These are phyloP conservation scores for Paracorniculantispora psalliotae DNA, from an alignment of 2,329 filamentous ascomycete genomes.

Conservation along the genomic window DNA sequence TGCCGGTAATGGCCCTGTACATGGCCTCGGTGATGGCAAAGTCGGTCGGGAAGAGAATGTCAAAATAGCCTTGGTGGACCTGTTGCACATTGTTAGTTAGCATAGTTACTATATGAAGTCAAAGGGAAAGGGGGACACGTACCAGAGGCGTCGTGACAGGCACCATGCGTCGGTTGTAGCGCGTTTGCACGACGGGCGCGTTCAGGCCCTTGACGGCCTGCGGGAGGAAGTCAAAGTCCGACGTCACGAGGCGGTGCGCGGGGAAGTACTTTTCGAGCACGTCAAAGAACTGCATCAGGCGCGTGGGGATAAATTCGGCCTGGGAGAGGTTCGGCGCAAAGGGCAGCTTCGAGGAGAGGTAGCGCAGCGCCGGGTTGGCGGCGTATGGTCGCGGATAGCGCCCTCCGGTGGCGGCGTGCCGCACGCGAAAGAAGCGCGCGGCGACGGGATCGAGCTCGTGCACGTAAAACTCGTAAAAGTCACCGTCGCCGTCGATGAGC, in stretches of 20 bases:
- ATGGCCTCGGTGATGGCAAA: constrained; percentile 87
- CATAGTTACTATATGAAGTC: not conserved
- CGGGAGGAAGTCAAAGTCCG: constrained; percentile 84
- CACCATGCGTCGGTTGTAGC: constrained; percentile 81
- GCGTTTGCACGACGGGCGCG: constrained; percentile 91
- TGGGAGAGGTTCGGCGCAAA: constrained; percentile 70
- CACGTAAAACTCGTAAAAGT: constrained; percentile 93
- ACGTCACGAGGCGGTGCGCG: constrained; percentile 78
- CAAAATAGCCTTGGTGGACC: constrained; percentile 98
- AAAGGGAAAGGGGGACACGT: constrained; percentile 32
- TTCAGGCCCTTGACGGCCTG: constrained; percentile 81
- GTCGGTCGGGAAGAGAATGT: constrained; percentile 96
- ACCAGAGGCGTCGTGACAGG: constrained; percentile 88
- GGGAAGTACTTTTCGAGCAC: constrained; percentile 85
- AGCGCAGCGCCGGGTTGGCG: constrained; percentile 50
- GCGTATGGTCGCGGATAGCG: constrained; percentile 60
- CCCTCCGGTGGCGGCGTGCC: constrained; percentile 67
- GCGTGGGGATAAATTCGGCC: constrained; percentile 91
- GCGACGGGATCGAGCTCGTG: constrained; percentile 76
- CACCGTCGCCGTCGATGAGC: constrained; percentile 75
- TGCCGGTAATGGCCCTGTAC: constrained; percentile 89
- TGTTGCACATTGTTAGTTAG: constrained; percentile 31
- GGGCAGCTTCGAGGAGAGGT: constrained; percentile 59
- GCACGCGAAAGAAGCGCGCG: constrained; percentile 75
- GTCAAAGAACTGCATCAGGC: constrained; percentile 95